phyloP scores from a whole-genome alignment of 495 filamentous ascomycete genomes.

The Xylaria bambusicola region DNA sequence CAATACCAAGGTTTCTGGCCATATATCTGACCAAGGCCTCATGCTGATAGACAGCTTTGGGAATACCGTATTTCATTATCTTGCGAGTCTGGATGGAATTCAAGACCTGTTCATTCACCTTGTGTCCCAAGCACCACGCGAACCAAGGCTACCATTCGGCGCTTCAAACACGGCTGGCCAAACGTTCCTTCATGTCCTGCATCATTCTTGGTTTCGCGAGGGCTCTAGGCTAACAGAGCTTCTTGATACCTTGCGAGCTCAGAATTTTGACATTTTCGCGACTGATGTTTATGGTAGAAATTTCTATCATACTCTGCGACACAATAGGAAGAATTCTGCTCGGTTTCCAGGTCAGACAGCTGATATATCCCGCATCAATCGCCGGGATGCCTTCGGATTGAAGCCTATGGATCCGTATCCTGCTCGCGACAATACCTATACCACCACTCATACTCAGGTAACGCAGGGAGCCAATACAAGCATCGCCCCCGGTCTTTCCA shows the following conservation, averaged over 20 bases:
- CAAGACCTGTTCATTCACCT: slow-evolving; percentile 34
- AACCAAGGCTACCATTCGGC: slow-evolving; percentile 18
- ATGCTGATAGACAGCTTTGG: slow-evolving; percentile 39
- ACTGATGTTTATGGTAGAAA: slow-evolving; percentile 49
- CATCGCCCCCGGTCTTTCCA: not conserved
- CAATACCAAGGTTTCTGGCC: slow-evolving; percentile 6
- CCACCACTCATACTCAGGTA: not conserved
- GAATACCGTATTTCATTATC: slow-evolving; percentile 47
- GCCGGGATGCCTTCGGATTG: slow-evolving; percentile 44
- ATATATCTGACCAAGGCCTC: slow-evolving; percentile 26
- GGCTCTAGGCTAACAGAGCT: slow-evolving; percentile 30
- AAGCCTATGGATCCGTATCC: slow-evolving; percentile 17
- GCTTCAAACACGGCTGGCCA: slow-evolving; percentile 45
- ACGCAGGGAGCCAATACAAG: not conserved
- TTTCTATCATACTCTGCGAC: slow-evolving; percentile 43
- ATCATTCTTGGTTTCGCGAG: slow-evolving; percentile 39
- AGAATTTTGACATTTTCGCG: slow-evolving; percentile 35
- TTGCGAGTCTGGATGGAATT: slow-evolving; percentile 36
- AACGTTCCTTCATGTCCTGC: slow-evolving; percentile 51
- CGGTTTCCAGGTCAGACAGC: slow-evolving; percentile 22
- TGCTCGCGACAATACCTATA: not conserved
- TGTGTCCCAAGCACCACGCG: slow-evolving; percentile 20
- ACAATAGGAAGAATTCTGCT: slow-evolving; percentile 12
- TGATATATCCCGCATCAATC: slow-evolving; percentile 21
- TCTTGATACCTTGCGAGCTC: slow-evolving; percentile 26